Evolutionary conservation across 352 stramenopile genomes (phyloP).

Genomic region (Peronospora farinosa): DNA sequence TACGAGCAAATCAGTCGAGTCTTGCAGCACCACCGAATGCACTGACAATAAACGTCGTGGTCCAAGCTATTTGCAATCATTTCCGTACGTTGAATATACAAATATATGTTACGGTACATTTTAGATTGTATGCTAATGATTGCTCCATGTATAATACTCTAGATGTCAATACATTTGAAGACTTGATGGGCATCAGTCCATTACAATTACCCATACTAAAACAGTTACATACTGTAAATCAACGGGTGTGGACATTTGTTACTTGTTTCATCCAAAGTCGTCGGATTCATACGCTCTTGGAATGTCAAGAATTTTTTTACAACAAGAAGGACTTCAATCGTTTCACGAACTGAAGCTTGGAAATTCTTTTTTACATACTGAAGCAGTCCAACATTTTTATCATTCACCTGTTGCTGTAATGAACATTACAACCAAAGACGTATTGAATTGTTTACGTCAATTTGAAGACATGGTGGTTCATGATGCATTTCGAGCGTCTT

Average conservation of each 20-base stretch:
- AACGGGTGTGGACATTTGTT: conserved; percentile 77
- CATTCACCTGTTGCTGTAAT: conserved; percentile 38
- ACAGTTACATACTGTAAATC: conserved; percentile 57
- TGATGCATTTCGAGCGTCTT: conserved; percentile 52
- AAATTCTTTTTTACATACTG: conserved; percentile 73
- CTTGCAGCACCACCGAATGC: conserved; percentile 45
- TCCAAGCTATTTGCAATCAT: conserved; percentile 54
- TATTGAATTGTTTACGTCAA: conserved; percentile 56
- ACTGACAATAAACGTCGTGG: conserved; percentile 37
- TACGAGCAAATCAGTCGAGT: conserved; percentile 49
- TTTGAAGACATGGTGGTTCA: conserved; percentile 61
- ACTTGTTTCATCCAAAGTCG: conserved; percentile 70
- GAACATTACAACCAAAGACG: conserved; percentile 55
- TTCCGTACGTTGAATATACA: conserved; percentile 70
- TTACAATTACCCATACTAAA: conserved; percentile 44
- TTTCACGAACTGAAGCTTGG: conserved; percentile 69
- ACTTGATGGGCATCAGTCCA: conserved; percentile 38
- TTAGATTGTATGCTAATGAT: not conserved
- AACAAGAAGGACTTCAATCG: conserved; percentile 54
- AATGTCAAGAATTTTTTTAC: conserved; percentile 58
- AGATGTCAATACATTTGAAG: conserved; percentile 50
- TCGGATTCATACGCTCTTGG: conserved; percentile 64
- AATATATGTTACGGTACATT: not conserved
- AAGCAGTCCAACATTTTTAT: conserved; percentile 75
- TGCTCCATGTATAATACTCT: conserved; percentile 1